Conservation (phyloP, 768 basidiomycete species). For the Pilatotrama ljubarskyi region DNA sequence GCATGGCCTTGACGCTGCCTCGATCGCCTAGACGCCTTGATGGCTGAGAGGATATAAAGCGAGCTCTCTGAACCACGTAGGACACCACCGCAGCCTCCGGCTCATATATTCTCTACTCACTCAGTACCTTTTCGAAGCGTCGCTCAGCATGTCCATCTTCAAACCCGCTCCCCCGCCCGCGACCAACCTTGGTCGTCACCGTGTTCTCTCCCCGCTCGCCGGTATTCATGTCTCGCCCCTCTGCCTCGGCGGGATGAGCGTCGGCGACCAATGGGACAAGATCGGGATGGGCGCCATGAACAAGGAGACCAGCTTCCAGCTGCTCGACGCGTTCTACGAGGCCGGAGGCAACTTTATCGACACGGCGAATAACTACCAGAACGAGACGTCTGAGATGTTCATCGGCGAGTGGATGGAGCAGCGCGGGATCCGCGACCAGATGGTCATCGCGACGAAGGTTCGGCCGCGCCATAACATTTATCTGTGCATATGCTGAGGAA, state of each 20-base stretch:
- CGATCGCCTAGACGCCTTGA: too few species aligned
- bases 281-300: conserved; percentile 35
- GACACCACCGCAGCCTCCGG: too few species aligned
- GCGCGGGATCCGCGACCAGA: conserved; percentile 38
- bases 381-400: conserved; percentile 38
- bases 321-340: conserved; percentile 41
- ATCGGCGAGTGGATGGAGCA: conserved; percentile 45
- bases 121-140: too few species aligned
- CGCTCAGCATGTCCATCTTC: background rate
- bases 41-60: too few species aligned
- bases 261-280: conserved; percentile 39
- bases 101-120: too few species aligned
- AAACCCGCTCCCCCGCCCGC: conserved; percentile 19
- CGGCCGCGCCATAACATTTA: too few species aligned
- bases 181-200: conserved; percentile 33
- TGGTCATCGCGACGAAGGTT: conserved; percentile 28
- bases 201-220: conserved; percentile 36
- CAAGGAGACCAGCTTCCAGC: conserved; percentile 38
- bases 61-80: too few species aligned
- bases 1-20: too few species aligned
- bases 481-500: too few species aligned
- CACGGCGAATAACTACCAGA: conserved; percentile 40
- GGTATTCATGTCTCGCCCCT: conserved; percentile 41
- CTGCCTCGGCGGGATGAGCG: conserved; percentile 38
- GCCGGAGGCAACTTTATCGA: conserved; percentile 37